Base-by-base conservation (phyloP, 768 basidiomycete species). In the Scleroderma bovista region DNA sequence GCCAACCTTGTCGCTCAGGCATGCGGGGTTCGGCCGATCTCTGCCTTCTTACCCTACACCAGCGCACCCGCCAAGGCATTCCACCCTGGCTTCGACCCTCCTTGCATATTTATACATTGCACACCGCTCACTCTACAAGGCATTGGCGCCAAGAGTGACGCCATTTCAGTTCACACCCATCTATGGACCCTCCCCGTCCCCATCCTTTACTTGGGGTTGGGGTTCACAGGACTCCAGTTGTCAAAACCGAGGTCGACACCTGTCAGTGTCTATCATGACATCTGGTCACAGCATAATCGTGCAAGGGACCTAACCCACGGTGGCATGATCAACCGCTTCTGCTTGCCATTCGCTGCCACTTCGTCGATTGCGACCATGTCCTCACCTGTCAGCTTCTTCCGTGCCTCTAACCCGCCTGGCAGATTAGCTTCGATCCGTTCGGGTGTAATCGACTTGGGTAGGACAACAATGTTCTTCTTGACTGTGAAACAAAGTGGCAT, bases 381-480 rank as follows among this genome's bases (percentile, higher is more conserved):
- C 50, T 68, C 70, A 32, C 71, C 51, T 17, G 71, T 69, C 23
- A 86, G 65, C 56, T 73, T 77, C 44, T 67, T 64, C 37, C 66
- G 60, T 3, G 78, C 81, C 23, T 60, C 60, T 20, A 80, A 42
- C 16, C 81, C 66, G 23, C 84, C 84, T 11, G 62, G 67, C 45
- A 81, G 60, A 63, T 86, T 86, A 3, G 76, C 66, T 19, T 73
- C 68, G 63, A 92, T 88, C 47, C 89, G 81, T 29, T 74, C 63
- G 24, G 80, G 77, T 1, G 78, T 92, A 33, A 92, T 84, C 6
- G 86, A 88, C 69, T 91, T 92, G 2, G 90, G 81, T 32, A 94
- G 75, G 24, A 77, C 73, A 34, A 88, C 75, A 39, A 81, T 71
- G 33, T 75, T 80, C 60, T 86, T 85, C 11, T 76, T 72, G 46